These are phyloP conservation scores for Hemileia vastatrix DNA, from an alignment of 1,284 basidiomycete genomes.

Conservation along the genomic window DNA sequence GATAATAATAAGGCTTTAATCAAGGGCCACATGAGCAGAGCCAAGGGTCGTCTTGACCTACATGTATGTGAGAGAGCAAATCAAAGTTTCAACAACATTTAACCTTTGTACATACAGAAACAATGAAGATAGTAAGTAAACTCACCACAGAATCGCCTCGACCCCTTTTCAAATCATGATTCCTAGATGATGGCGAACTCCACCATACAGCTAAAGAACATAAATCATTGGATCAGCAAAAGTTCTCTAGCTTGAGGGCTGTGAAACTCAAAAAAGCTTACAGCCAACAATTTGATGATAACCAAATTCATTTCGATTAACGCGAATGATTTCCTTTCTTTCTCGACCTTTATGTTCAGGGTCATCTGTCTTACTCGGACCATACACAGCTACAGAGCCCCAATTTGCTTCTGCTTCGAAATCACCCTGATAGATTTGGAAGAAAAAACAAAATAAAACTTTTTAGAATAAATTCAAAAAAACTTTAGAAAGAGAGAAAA, in stretches of 20 bases:
- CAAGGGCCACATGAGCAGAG: slow-evolving; percentile 4
- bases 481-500: neutral
- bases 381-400: slow-evolving; percentile 13
- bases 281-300: slow-evolving; percentile 17
- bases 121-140: too few species aligned
- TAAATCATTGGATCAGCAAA: neutral
- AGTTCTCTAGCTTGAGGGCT: neutral
- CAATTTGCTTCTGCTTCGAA: slow-evolving; percentile 19
- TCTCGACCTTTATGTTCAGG: neutral
- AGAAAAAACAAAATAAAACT: neutral
- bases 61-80: too few species aligned
- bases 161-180: neutral
- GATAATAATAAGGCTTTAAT: too few species aligned
- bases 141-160: slow-evolving; percentile 2
- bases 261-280: neutral
- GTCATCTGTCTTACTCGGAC: slow-evolving; percentile 5
- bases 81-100: too few species aligned
- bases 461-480: neutral
- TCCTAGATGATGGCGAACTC: neutral
- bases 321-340: slow-evolving; percentile 5
- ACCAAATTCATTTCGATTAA: slow-evolving; percentile 15
- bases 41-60: slow-evolving; percentile 20
- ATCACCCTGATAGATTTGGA: slow-evolving; percentile 1
- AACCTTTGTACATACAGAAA: too few species aligned
- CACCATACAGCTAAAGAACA: slow-evolving; percentile 12